Conservation (phyloP, 2,329 filamentous ascomycete species). For the Aspergillus sp. region DNA sequence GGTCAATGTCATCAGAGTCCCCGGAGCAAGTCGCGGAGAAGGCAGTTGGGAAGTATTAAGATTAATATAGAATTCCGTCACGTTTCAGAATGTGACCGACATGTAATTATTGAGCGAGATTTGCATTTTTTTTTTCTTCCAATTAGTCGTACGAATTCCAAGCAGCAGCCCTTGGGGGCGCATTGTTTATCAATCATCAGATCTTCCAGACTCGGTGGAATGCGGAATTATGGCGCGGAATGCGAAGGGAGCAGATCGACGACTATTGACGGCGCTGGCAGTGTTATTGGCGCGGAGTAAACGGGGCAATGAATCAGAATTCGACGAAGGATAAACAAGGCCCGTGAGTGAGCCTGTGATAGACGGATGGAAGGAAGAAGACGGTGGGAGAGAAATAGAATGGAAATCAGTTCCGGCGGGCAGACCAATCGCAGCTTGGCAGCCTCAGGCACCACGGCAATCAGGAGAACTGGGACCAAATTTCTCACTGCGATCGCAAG, state of each 20-base stretch:
- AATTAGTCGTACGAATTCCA: not conserved
- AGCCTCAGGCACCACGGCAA: not conserved
- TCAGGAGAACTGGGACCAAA: not conserved
- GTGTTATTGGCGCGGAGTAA: too few relatives aligned
- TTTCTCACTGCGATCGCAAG: not conserved
- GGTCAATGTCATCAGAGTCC: constrained; percentile 19
- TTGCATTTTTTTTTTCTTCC: not conserved
- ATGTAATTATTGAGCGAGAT: not conserved
- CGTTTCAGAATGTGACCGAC: not conserved
- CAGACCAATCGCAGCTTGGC: not conserved
- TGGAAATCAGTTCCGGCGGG: not conserved
- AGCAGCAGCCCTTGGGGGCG: not conserved
- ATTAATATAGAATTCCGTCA: not conserved
- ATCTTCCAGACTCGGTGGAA: not conserved
- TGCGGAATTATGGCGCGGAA: not conserved
- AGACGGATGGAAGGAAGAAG: not conserved
- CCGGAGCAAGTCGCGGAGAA: constrained; percentile 7
- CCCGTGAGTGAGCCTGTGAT: not conserved
- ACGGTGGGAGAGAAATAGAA: too few relatives aligned
- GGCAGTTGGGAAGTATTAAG: not conserved
- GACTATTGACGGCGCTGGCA: not conserved
- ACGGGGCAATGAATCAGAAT: not conserved
- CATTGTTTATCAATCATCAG: not conserved
- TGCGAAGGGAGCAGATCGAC: not conserved
- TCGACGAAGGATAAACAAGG: not conserved